Evolutionary conservation across 2,329 filamentous ascomycete species (phyloP), one percentile per base, ranked within the genome.

Genomic region (Tetracladium maxilliforme): DNA sequence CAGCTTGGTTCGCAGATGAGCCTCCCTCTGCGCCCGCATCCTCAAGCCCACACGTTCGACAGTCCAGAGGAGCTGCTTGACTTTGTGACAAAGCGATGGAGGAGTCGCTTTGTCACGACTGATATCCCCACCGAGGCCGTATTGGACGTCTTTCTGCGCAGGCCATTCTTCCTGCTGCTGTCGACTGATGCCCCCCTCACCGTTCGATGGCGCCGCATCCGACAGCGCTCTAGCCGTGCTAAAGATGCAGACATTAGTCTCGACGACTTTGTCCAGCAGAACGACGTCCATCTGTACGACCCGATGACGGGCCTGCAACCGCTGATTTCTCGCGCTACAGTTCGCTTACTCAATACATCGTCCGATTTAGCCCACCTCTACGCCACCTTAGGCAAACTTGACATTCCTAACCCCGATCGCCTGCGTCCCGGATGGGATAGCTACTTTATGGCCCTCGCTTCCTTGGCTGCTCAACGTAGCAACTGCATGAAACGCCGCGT

Each of bases 401-500:
- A 92, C 45, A 67, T 98, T 14, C 64, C 77, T 3, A 74, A 90
- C 42, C 66, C 76, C 17, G 68, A 79, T 39, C 76, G 90, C 3
- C 62, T 98, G 18, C 72, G 90, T 2, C 90, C 90, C 1, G 75
- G 70, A 24, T 98, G 90, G 90, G 90, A 98, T 51, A 75, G 80
- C 41, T 98, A 98, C 56, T 98, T 98, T 47, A 98, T 98, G 90
- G 72, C 81, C 20, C 62, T 98, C n/a, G 86, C 90, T 5, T 83
- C 80, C 17, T 70, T 98, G 23, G 90, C 90, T 6, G 81, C 87
- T 1, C 78, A 83, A 38, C 70, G 90, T 35, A 83, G 76, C 44
- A 98, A 98, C 51, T 98, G 90, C 58, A 98, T 98, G 90, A 94
- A 95, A 56, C 69, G 90, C 16, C 73, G 87, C 35, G 90, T 98